Evolutionary conservation across 2,329 filamentous ascomycete genomes (phyloP).

Genomic region (Colletotrichum melonis): DNA sequence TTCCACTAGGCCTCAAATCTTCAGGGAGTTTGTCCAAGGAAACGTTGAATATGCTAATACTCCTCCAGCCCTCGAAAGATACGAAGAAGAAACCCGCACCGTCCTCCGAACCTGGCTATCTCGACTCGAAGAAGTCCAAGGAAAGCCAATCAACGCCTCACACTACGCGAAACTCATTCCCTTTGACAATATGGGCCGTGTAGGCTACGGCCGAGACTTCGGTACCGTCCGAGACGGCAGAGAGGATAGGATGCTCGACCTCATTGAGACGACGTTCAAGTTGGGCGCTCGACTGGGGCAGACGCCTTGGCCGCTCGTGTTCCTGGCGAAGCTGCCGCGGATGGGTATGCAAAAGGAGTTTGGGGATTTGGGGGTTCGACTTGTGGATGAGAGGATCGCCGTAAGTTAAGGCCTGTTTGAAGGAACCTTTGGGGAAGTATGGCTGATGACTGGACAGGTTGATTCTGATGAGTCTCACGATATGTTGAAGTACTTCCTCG

Average conservation of each 20-base stretch:
- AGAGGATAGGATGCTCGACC: slow-evolving; percentile 39
- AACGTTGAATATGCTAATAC: too few relatives aligned
- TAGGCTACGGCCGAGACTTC: slow-evolving; percentile 42
- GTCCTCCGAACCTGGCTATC: slow-evolving; percentile 38
- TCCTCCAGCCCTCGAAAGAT: slow-evolving; percentile 34
- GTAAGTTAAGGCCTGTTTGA: background rate
- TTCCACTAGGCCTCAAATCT: too few relatives aligned
- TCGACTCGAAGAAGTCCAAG: slow-evolving; percentile 35
- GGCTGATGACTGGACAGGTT: background rate
- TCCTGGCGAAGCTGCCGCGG: slow-evolving; percentile 30
- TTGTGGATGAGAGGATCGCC: slow-evolving; percentile 39
- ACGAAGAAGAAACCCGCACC: slow-evolving; percentile 38
- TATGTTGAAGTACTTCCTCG: slow-evolving; percentile 41
- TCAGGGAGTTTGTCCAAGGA: too few relatives aligned
- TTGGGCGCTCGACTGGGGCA: slow-evolving; percentile 35
- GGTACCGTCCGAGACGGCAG: slow-evolving; percentile 39
- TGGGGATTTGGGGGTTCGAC: slow-evolving; percentile 60
- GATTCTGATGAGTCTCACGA: slow-evolving; percentile 38
- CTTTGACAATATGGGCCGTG: slow-evolving; percentile 44
- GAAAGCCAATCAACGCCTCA: slow-evolving; percentile 38
- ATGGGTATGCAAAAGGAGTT: slow-evolving; percentile 37
- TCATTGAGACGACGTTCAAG: slow-evolving; percentile 39
- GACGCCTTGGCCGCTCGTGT: slow-evolving; percentile 39
- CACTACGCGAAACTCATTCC: slow-evolving; percentile 41
- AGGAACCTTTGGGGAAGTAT: background rate